Evolutionary conservation across 179 eudicot genomes (phyloP), one percentile per base, ranked within the genome.

Genomic region (Silene coronaria): DNA sequence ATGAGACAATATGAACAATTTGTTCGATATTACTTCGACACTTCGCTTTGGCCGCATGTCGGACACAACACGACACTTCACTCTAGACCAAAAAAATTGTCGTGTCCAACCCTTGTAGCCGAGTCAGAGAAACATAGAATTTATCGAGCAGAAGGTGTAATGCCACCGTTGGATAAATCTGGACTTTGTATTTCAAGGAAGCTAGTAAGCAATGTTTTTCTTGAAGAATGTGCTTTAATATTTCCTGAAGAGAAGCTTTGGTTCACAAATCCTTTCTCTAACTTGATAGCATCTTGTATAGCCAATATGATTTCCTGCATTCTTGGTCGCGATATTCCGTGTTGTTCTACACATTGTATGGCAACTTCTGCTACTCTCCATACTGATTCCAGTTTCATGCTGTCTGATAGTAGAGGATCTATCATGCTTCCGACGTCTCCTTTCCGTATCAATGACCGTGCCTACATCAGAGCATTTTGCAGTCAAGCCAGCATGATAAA

Each of bases 281-380:
- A 88, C 87, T 84, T 95, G 65, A 84, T 82, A 64, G 99, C 96
- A 63, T 92, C 99, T 82, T 92, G 99, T 83, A 95, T 85, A 24
- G 97, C 97, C 72, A 89, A 45, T 77, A 91, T 83, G 51, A 92
- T 86, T 77, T 91, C 99, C 72, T 93, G 99, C 99, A 95, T 95
- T 77, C 71, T 87, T 73, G 99, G 99, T 77, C 99, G 77, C 27
- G 92, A 86, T 32, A 22, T 38, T 70, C 93, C 89, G 63, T 86
- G 92, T 64, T 84, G 86, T 27, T 95, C 96, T 5, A 93, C 85
- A 73, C 99, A 90, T 68, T 92, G 97, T 67, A 95, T 84, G 67
- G 97, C 97, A 10, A 87, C 89, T 85, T 95, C 99, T 5, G 97
- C 97, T 51, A 95, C 86, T 77, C 99, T 82, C 99, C 99, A 95